phyloP scores from a whole-genome alignment of 805 yeast species.

The Candida insectorum region DNA sequence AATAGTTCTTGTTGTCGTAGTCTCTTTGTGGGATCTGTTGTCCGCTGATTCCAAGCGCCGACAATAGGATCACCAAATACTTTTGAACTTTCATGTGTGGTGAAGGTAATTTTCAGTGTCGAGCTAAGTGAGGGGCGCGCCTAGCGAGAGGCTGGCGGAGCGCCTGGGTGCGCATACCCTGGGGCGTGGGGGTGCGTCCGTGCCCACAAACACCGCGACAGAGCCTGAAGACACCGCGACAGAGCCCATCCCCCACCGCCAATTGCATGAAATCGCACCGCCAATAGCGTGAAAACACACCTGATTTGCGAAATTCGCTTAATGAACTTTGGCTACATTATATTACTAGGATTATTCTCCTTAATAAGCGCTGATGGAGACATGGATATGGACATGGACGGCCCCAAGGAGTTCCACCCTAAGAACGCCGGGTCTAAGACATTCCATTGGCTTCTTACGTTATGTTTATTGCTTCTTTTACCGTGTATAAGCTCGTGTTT shows the following conservation, averaged over 20 bases:
- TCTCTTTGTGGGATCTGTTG: slow-evolving; percentile 11
- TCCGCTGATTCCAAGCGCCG: background rate
- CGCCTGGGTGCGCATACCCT: background rate
- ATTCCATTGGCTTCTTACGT: slow-evolving; percentile 61
- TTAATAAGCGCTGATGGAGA: too few relatives aligned
- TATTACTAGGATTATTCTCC: too few relatives aligned
- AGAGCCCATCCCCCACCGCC: too few relatives aligned
- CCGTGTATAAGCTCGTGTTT: slow-evolving; percentile 57
- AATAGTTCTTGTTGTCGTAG: slow-evolving; percentile 51
- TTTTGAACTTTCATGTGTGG: slow-evolving; percentile 3
- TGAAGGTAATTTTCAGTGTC: too few relatives aligned
- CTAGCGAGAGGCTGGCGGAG: slow-evolving; percentile 1
- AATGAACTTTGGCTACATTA: too few relatives aligned
- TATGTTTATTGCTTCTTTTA: slow-evolving; percentile 44
- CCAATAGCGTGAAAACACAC: too few relatives aligned
- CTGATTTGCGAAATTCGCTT: too few relatives aligned
- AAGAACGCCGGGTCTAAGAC: slow-evolving; percentile 50
- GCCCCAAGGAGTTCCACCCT: slow-evolving; percentile 38
- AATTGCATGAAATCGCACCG: too few relatives aligned
- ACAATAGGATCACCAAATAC: slow-evolving; percentile 1
- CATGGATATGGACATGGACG: slow-evolving; percentile 19
- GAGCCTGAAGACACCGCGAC: too few relatives aligned
- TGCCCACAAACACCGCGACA: slow-evolving; percentile 1
- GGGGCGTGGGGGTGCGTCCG: slow-evolving; percentile 1
- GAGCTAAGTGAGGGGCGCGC: slow-evolving; percentile 9